Percentiles rank a stretch among this genome's conserved stretches.
These are phyloP conservation scores for Meripilus lineatus DNA, from an alignment of 1,284 basidiomycete species.

Conservation along the genomic window DNA sequence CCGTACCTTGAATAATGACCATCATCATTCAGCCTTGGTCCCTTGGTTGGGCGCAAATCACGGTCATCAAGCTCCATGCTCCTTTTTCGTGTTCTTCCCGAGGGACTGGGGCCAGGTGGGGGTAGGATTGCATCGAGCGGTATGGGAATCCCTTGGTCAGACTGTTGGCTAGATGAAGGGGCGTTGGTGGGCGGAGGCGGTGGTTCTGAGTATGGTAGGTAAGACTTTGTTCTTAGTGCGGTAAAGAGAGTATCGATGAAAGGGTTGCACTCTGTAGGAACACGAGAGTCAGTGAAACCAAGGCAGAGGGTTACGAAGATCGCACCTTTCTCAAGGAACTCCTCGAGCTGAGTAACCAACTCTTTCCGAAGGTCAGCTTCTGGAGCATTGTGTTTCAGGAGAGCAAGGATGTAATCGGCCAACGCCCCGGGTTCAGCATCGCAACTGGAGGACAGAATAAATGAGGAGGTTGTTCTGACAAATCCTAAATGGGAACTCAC, in stretches of 20 bases:
- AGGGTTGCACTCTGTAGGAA: constrained; percentile 54
- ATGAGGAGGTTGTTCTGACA: constrained; percentile 10
- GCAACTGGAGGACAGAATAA: constrained; percentile 54
- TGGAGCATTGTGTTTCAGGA: constrained; percentile 85
- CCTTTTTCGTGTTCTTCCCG: constrained; percentile 60
- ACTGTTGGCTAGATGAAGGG: constrained; percentile 29
- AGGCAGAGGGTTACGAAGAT: constrained; percentile 9
- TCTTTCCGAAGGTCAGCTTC: constrained; percentile 82
- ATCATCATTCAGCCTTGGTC: constrained; percentile 58
- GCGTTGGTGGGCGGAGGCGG: constrained; percentile 22
- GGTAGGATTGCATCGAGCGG: constrained; percentile 62
- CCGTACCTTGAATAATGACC: constrained; percentile 59
- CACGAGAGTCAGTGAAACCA: constrained; percentile 4
- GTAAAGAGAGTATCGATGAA: constrained; percentile 87
- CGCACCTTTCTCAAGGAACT: constrained; percentile 88
- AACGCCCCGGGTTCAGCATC: constrained; percentile 95
- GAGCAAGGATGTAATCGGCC: constrained; percentile 92
- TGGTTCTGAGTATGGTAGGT: constrained; percentile 59
- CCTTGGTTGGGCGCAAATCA: constrained; percentile 61
- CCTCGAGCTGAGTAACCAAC: constrained; percentile 74
- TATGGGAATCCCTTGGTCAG: constrained; percentile 70
- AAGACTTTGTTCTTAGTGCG: constrained; percentile 77
- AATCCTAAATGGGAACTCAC: constrained; percentile 30
- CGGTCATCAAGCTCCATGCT: constrained; percentile 54
- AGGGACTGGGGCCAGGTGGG: constrained; percentile 35